phyloP scores from a whole-genome alignment of 1,284 basidiomycete genomes.

The Ceratobasidium sp. region DNA sequence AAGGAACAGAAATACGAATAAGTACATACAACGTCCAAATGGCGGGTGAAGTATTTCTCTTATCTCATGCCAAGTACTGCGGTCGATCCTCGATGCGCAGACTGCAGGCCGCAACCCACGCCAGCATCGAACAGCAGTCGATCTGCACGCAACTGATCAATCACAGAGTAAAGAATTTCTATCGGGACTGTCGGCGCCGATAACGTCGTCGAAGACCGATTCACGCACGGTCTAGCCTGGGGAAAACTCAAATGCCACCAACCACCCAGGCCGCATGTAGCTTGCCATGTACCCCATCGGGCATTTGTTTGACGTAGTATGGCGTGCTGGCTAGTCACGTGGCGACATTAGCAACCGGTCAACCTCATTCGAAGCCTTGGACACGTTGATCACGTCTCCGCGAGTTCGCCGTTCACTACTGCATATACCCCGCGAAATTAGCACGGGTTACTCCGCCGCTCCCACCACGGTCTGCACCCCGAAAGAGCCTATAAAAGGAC shows the following conservation, averaged over 20 bases:
- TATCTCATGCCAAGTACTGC: too few species aligned
- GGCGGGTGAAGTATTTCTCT: background rate
- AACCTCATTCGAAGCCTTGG: background rate
- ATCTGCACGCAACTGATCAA: background rate
- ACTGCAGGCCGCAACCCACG: too few species aligned
- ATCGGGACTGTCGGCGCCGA: background rate
- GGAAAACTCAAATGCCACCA: background rate
- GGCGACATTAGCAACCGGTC: background rate
- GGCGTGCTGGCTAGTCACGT: constrained; percentile 10
- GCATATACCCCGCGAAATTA: constrained; percentile 39
- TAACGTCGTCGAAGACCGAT: background rate
- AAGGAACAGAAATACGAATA: too few species aligned
- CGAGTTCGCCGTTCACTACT: background rate
- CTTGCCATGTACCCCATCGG: background rate
- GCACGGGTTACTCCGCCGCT: constrained; percentile 4
- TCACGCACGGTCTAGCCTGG: background rate
- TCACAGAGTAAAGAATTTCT: background rate
- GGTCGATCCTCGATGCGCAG: too few species aligned
- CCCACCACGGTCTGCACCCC: constrained; percentile 5
- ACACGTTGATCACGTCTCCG: constrained; percentile 32
- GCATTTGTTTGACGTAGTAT: constrained; percentile 1
- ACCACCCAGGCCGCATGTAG: background rate
- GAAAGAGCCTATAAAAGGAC: constrained; percentile 9
- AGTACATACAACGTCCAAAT: background rate
- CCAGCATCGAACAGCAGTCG: background rate